Percentiles rank a stretch among this genome's conserved stretches.
These are phyloP conservation scores for Ophiocordyceps camponoti-rufipedis DNA, from an alignment of 2,329 filamentous ascomycete species.

Conservation along the genomic window DNA sequence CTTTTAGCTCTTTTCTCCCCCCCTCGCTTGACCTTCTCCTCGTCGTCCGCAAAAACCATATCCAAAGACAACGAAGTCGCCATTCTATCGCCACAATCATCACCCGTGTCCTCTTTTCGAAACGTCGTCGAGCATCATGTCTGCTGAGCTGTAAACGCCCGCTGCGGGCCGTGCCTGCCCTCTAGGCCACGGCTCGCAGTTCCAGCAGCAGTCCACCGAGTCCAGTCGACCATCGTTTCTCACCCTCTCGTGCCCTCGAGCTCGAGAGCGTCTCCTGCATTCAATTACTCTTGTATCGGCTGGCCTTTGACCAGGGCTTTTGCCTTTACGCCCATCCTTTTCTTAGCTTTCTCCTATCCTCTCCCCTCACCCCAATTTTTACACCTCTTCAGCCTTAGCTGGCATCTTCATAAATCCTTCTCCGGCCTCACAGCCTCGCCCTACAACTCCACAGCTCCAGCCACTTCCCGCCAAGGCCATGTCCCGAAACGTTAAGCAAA, in stretches of 20 bases:
- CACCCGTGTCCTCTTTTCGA: constrained; percentile 16
- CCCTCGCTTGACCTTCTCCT: constrained; percentile 6
- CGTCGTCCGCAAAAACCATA: not conserved
- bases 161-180: constrained; percentile 46
- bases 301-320: constrained; percentile 12
- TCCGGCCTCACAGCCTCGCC: not conserved
- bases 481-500: constrained; percentile 35
- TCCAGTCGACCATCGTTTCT: constrained; percentile 48
- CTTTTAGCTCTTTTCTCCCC: constrained; percentile 3
- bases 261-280: constrained; percentile 21
- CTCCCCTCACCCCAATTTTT: not conserved
- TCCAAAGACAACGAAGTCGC: constrained; percentile 2
- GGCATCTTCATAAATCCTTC: not conserved
- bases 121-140: constrained; percentile 56
- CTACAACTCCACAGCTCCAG: too few relatives aligned
- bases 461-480: constrained; percentile 11
- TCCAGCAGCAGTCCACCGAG: constrained; percentile 75
- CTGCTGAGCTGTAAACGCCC: constrained; percentile 83
- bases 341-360: constrained; percentile 2
- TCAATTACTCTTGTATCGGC: constrained; percentile 10
- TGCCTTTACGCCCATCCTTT: not conserved
- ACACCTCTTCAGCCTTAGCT: not conserved
- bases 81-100: constrained; percentile 13
- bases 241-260: constrained; percentile 32
- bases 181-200: constrained; percentile 47